Percentiles rank a stretch among this genome's conserved stretches.
Conservation (phyloP, 768 basidiomycete genomes). For the Phaeolepiota aurea region DNA sequence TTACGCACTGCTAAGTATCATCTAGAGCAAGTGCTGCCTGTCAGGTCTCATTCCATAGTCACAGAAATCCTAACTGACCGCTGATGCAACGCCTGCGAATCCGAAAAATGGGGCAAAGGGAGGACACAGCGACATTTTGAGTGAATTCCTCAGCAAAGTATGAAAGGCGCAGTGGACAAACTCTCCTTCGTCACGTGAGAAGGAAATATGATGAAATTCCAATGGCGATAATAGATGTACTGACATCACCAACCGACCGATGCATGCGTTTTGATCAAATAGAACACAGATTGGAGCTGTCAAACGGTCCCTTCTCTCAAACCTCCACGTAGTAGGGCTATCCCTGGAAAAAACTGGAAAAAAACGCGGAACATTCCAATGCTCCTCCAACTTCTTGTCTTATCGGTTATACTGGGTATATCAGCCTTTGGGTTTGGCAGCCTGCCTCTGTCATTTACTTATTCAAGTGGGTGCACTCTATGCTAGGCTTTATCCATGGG, state of each 20-base stretch:
- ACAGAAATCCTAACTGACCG: conserved; percentile 60
- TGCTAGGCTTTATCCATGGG: too few species aligned
- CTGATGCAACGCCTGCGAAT: conserved; percentile 91
- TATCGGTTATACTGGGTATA: conserved; percentile 55
- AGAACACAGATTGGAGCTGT: too few species aligned
- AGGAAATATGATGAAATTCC: too few species aligned
- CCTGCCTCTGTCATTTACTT: conserved; percentile 64
- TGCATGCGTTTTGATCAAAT: too few species aligned
- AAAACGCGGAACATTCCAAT: conserved; percentile 13
- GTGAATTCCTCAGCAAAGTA: neutral
- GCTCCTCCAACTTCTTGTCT: conserved; percentile 33
- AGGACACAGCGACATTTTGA: conserved; percentile 63
- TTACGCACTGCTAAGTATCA: conserved; percentile 89
- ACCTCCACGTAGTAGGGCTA: neutral
- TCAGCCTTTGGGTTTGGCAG: conserved; percentile 65
- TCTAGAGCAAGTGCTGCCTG: conserved; percentile 49
- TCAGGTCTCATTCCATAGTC: too few species aligned
- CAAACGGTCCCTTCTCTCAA: too few species aligned
- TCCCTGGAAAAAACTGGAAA: neutral
- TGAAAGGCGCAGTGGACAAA: too few species aligned
- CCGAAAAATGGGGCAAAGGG: conserved; percentile 98
- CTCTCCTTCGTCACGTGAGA: too few species aligned
- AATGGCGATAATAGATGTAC: too few species aligned
- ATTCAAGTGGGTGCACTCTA: conserved; percentile 47
- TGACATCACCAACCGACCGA: too few species aligned